Evolutionary conservation across 2,329 filamentous ascomycete species (phyloP).

Genomic region (Penicillium fuscoglaucum): DNA sequence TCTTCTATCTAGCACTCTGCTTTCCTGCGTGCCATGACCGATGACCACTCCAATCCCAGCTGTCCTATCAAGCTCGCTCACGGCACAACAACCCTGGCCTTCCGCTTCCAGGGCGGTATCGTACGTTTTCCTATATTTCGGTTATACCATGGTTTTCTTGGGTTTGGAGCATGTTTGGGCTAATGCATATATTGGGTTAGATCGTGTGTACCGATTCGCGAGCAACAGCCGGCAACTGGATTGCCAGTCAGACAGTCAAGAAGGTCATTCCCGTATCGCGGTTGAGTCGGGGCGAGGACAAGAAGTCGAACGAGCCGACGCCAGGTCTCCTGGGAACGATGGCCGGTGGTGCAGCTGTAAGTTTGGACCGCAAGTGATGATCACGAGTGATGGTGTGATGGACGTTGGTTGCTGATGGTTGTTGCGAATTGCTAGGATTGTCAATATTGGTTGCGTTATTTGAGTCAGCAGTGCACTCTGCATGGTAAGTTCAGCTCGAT

Average conservation of each 20-base stretch:
- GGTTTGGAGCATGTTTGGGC: not conserved
- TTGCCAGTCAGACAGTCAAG: constrained; percentile 99
- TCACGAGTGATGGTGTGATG: not conserved
- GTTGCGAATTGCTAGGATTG: constrained; percentile 64
- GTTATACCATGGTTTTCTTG: not conserved
- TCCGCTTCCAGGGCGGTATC: constrained; percentile 97
- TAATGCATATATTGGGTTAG: constrained; percentile 22
- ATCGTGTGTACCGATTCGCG: constrained; percentile 97
- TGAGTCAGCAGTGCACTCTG: constrained; percentile 98
- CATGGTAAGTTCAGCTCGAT: constrained; percentile 58
- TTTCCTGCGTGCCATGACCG: constrained; percentile 95
- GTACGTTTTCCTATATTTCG: constrained; percentile 29
- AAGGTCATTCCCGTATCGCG: constrained; percentile 74
- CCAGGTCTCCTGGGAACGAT: constrained; percentile 81
- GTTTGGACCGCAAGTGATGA: constrained; percentile 29
- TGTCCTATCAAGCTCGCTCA: constrained; percentile 99
- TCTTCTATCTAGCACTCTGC: constrained; percentile 67
- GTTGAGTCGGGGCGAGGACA: constrained; percentile 42
- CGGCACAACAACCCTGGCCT: constrained; percentile 95
- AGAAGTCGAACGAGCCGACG: constrained; percentile 34
- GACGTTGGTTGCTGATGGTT: constrained; percentile 13
- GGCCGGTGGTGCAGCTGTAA: constrained; percentile 91
- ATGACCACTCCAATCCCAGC: constrained; percentile 93
- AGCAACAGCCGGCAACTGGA: constrained; percentile 98
- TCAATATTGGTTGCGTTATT: constrained; percentile 99